Evolutionary conservation across 768 basidiomycete species (phyloP).

Genomic region (Xerocomus spinulosus): DNA sequence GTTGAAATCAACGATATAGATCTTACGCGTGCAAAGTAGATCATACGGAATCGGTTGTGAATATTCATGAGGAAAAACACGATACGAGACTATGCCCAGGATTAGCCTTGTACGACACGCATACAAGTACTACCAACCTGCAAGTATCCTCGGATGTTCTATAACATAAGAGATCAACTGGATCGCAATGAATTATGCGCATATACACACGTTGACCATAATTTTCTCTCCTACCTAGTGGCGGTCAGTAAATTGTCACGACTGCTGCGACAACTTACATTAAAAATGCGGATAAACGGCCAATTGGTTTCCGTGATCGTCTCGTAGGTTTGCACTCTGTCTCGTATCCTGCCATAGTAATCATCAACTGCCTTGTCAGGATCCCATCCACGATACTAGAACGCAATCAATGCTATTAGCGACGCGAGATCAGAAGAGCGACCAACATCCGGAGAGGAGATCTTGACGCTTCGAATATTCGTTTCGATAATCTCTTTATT

Average conservation of each 20-base stretch:
- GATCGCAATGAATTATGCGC: not conserved
- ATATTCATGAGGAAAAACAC: slow-evolving; percentile 99
- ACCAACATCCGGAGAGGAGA: slow-evolving; percentile 94
- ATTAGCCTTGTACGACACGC: not conserved
- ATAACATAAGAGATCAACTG: slow-evolving; percentile 1
- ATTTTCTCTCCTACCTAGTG: slow-evolving; percentile 89
- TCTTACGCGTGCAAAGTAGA: slow-evolving; percentile 92
- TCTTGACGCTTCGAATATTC: slow-evolving; percentile 95
- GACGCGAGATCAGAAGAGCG: not conserved
- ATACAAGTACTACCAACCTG: slow-evolving; percentile 47
- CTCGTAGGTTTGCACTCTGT: slow-evolving; percentile 86
- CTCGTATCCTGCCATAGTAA: slow-evolving; percentile 83
- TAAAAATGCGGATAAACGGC: slow-evolving; percentile 92
- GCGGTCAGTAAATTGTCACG: slow-evolving; percentile 6
- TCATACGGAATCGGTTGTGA: slow-evolving; percentile 87
- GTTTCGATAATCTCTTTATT: slow-evolving; percentile 88
- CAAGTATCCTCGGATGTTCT: slow-evolving; percentile 86
- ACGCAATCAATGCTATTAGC: not conserved
- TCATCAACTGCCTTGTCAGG: slow-evolving; percentile 89
- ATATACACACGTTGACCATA: slow-evolving; percentile 73
- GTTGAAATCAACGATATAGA: not conserved
- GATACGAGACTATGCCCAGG: slow-evolving; percentile 66
- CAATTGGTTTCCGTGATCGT: slow-evolving; percentile 87
- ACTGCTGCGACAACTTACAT: slow-evolving; percentile 45
- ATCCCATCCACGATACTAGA: slow-evolving; percentile 87